A percentile compares a stretch with the other conserved stretches of the same genome.
These are phyloP conservation scores for Tricholoma bakamatsutake DNA, from an alignment of 768 basidiomycete species.

Conservation along the genomic window DNA sequence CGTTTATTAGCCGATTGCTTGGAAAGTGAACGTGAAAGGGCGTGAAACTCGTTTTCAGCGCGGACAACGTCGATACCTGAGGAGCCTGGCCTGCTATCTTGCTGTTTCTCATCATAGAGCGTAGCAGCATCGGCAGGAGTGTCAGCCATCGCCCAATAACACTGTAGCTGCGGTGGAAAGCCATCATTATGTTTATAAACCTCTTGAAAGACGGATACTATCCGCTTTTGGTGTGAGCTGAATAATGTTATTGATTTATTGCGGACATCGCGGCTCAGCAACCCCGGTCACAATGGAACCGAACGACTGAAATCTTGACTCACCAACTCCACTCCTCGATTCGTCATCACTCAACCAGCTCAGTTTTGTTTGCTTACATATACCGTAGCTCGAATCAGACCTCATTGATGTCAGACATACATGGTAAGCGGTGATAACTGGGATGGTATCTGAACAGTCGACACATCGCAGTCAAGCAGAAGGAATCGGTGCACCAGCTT, in stretches of 20 bases:
- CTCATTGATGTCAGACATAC: too few relatives aligned
- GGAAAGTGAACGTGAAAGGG: slow-evolving; percentile 42
- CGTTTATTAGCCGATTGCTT: slow-evolving; percentile 20
- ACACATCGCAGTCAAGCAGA: too few relatives aligned
- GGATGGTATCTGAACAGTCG: too few relatives aligned
- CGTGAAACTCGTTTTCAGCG: slow-evolving; percentile 50
- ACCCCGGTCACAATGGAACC: too few relatives aligned
- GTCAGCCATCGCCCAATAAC: slow-evolving; percentile 19
- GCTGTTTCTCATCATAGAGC: slow-evolving; percentile 19
- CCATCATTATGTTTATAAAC: background rate
- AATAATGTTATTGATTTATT: slow-evolving; percentile 3
- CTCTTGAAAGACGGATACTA: background rate
- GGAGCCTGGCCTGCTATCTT: slow-evolving; percentile 6
- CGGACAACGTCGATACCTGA: slow-evolving; percentile 42
- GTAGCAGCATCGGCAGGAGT: slow-evolving; percentile 26
- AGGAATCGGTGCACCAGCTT: too few relatives aligned
- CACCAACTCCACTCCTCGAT: too few relatives aligned
- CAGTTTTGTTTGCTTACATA: too few relatives aligned
- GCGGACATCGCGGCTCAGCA: too few relatives aligned
- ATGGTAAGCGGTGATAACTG: too few relatives aligned
- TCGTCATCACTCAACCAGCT: too few relatives aligned
- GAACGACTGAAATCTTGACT: too few relatives aligned
- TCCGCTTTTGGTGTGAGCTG: slow-evolving; percentile 9
- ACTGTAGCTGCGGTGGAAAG: background rate
- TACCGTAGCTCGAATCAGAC: too few relatives aligned